A percentile compares a stretch with the other conserved stretches of the same genome.
Conservation (phyloP, 768 basidiomycete genomes). For the Psilocybe cyanescens region DNA sequence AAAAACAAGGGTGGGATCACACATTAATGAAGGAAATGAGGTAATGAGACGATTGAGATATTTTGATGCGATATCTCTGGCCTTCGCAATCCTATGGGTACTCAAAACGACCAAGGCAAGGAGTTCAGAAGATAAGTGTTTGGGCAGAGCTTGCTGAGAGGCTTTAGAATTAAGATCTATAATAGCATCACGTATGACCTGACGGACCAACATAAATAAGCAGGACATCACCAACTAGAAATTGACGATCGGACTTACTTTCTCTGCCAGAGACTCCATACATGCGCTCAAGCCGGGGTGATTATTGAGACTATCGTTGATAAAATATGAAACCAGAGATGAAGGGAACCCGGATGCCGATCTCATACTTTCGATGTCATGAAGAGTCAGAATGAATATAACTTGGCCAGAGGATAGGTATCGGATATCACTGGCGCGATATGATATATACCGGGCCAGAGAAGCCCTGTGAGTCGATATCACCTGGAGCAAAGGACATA, state of each 20-base stretch:
- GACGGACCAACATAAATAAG: constrained; percentile 1
- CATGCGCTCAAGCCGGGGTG: constrained; percentile 68
- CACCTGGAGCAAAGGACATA: constrained; percentile 49
- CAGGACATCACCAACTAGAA: background rate
- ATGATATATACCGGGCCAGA: constrained; percentile 67
- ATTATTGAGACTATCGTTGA: constrained; percentile 82
- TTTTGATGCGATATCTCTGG: constrained; percentile 79
- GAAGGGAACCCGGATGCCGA: constrained; percentile 81
- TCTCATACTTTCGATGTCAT: constrained; percentile 88
- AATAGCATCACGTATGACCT: constrained; percentile 84
- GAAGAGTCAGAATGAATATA: constrained; percentile 83
- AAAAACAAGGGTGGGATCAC: constrained; percentile 85
- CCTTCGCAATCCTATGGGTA: constrained; percentile 83
- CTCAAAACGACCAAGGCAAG: constrained; percentile 74
- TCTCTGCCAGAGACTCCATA: constrained; percentile 88
- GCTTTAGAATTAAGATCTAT: constrained; percentile 74
- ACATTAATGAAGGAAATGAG: constrained; percentile 94
- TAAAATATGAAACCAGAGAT: constrained; percentile 84
- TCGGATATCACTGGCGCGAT: constrained; percentile 70
- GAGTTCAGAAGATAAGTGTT: constrained; percentile 71
- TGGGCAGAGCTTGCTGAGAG: constrained; percentile 78
- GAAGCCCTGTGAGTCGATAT: constrained; percentile 66
- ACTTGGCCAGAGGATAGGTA: constrained; percentile 81
- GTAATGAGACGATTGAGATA: constrained; percentile 86
- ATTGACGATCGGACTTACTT: constrained; percentile 46